Percentiles rank a stretch among this genome's conserved stretches.
These are phyloP conservation scores for Planoprotostelium fungivorum DNA, from an alignment of 78 protist species.

Conservation along the genomic window DNA sequence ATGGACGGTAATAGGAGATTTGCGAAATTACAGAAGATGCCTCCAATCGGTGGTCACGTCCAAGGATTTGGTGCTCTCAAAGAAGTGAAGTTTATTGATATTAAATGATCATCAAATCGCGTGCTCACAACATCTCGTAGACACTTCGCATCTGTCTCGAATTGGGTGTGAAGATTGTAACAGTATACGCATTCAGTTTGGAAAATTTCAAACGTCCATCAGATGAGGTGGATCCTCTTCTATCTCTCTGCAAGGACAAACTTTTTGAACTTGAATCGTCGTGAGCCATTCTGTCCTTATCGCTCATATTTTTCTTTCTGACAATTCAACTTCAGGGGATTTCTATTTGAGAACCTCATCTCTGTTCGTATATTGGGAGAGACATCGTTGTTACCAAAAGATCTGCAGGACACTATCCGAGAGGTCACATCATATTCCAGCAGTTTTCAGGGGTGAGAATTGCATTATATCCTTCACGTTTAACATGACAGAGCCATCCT, in stretches of 20 bases:
- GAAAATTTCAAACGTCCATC: slow-evolving; percentile 84
- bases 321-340: too few species aligned
- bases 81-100: too few species aligned
- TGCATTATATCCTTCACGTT: neutral
- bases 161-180: slow-evolving; percentile 73
- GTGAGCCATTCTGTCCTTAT: neutral
- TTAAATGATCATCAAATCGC: too few species aligned
- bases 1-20: slow-evolving; percentile 94
- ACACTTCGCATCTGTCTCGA: slow-evolving; percentile 72
- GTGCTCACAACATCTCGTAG: slow-evolving; percentile 25
- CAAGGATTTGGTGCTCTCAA: slow-evolving; percentile 54
- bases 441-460: neutral
- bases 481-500: slow-evolving; percentile 21
- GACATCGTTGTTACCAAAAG: slow-evolving; percentile 17
- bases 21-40: slow-evolving; percentile 26
- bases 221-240: slow-evolving; percentile 73
- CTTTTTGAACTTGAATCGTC: slow-evolving; percentile 24
- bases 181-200: slow-evolving; percentile 87
- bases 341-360: neutral
- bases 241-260: slow-evolving; percentile 68
- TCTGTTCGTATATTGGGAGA: neutral
- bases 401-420: slow-evolving; percentile 26
- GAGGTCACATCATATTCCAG: slow-evolving; percentile 7
- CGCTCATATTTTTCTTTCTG: neutral
- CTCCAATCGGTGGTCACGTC: slow-evolving; percentile 52